Base-by-base conservation (phyloP, 2,329 filamentous ascomycete genomes). In the Ophiostoma angusticollis region DNA sequence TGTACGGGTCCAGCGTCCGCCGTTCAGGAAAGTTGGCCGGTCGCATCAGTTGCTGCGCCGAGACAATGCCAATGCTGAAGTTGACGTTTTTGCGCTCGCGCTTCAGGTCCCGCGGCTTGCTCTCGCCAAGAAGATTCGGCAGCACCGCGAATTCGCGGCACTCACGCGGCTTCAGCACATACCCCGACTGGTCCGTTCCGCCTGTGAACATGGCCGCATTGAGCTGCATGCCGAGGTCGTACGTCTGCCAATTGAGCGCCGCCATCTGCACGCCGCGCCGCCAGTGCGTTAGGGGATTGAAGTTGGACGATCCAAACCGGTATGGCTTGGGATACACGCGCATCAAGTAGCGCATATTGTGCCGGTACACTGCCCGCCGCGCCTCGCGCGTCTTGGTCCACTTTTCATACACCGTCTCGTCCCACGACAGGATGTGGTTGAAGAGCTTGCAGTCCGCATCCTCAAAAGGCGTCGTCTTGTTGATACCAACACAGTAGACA, bases 201-300 rank as follows among this genome's bases (percentile, higher is more conserved):
- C 84, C 84, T 33, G 86, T 82, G 55, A 95, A 98, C 91, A 98
- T 96, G 53, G 91, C 91, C 49, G 91, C 83, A 56, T 96, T 96
- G 58, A 96, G 72, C 55, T 96, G 89, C 74, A 95, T 91, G 32
- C 87, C 85, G 14, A 93, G 70, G 54, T 96, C 91, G 53, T 93
- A 95, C 0, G 87, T 96, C 61, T 98, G 91, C 89, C 91, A 96
- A 61, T 98, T 98, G 46, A 96, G 68, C 0, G 91, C 91, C 12
- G 83, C 86, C 89, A 98, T 96, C 60, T 98, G 91, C 14, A 95
- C 91, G 23, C 91, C 91, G 31, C 85, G 79, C 37, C 89, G 79
- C 91, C 91, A 98, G 56, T 91, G 93, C 45, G 80, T 78, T 47
- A 94, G 72, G 1, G 91, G 91, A 52, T 95, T 86, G 53, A 95